Evolutionary conservation across 1,284 basidiomycete genomes (phyloP), one percentile per base, ranked within the genome.

Genomic region (Boletellus deceptivus): DNA sequence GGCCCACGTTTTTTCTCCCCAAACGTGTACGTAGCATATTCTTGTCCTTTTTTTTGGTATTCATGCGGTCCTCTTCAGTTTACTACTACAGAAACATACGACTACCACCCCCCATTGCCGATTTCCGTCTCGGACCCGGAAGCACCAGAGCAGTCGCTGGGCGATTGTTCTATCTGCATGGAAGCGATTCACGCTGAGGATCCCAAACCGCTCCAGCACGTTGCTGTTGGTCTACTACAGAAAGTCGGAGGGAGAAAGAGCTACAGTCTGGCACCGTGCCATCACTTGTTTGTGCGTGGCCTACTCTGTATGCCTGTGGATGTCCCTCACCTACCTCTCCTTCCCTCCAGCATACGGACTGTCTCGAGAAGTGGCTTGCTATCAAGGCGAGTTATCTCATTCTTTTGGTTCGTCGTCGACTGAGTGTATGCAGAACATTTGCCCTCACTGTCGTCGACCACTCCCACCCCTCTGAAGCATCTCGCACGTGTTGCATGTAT

Each of bases 111-210:
- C 9, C 73, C 80, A 2, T 70, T 94, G 37, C 85, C 87, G 1
- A 62, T 79, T 16, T 54, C 59, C 13, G 31, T 52, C 2, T 75
- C 84, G 1, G 89, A 93, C 61, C 67, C 84, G 0, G 90, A 93
- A 67, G 77, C 85, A 6, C 82, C 84, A 2, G 82, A 84, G 38
- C 78, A 83, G 55, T 80, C 83, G 10, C 73, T 93, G 16, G 90
- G 86, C 6, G 90, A 93, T 61, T 95, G 92, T 60, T 83, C 89
- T 4, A 94, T 95, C 54, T 95, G 92, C 65, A 93, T 94, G 89
- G 92, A 95, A 54, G 78, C 83, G 8, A 93, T 94, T 54, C 63
- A 80, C 37, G 70, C 83, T n/a, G 80, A 83, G 45, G 62, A 75
- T 37, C 68, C 65, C 7, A 65, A 65, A 51, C 74, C 61, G 49